These are phyloP conservation scores for Dispira simplex DNA, from an alignment of 192 early-diverging fungal species.

Conservation along the genomic window DNA sequence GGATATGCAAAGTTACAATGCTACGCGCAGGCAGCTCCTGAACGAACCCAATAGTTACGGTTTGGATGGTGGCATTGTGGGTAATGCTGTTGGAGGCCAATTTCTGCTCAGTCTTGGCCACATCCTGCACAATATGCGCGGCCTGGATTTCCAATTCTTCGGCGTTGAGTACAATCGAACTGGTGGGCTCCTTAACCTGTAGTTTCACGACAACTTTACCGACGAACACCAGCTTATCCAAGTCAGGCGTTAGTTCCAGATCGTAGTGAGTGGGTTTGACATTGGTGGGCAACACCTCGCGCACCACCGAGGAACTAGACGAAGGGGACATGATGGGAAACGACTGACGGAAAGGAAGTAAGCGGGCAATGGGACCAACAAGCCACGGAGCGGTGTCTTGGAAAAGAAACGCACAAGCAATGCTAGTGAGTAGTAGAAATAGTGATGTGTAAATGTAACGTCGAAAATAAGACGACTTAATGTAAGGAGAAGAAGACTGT, in stretches of 20 bases:
- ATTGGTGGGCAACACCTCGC: constrained; percentile 71
- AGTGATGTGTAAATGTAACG: too few species aligned
- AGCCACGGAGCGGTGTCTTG: background rate
- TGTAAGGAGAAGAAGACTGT: too few species aligned
- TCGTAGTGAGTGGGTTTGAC: constrained; percentile 75
- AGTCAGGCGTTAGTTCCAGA: constrained; percentile 61
- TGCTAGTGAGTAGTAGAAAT: constrained; percentile 13
- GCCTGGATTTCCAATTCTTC: constrained; percentile 47
- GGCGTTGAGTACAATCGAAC: constrained; percentile 46
- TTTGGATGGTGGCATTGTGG: constrained; percentile 17
- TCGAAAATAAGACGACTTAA: too few species aligned
- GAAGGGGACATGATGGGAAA: background rate
- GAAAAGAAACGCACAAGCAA: constrained; percentile 11
- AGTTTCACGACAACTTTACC: constrained; percentile 65
- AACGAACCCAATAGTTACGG: constrained; percentile 37
- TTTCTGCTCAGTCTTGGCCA: constrained; percentile 33
- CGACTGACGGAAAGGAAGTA: constrained; percentile 7
- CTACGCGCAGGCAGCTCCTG: constrained; percentile 30
- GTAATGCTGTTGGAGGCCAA: constrained; percentile 14
- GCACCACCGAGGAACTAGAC: constrained; percentile 16
- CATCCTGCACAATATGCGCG: constrained; percentile 21
- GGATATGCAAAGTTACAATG: constrained; percentile 33
- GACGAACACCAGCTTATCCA: constrained; percentile 62
- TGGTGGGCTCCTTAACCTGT: constrained; percentile 41
- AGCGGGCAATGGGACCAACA: constrained; percentile 9